A percentile compares a stretch with the other conserved stretches of the same genome.
These are phyloP conservation scores for Starmerella stellata DNA, from an alignment of 805 yeast species.

Conservation along the genomic window DNA sequence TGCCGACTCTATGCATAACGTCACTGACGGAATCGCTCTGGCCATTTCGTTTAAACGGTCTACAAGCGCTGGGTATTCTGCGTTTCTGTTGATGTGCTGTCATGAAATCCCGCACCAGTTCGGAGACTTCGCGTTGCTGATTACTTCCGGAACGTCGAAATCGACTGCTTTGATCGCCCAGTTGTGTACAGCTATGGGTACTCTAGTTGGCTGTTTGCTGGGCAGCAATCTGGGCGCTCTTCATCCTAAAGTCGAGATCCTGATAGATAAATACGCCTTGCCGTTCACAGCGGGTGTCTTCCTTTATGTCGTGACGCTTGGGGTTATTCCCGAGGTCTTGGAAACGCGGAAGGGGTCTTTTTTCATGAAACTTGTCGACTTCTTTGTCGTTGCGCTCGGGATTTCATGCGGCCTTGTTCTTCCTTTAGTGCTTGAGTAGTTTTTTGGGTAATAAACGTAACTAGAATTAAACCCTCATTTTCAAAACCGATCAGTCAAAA, in stretches of 20 bases:
- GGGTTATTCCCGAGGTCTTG: slow-evolving; percentile 57
- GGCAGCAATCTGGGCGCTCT: slow-evolving; percentile 21
- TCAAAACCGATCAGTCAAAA: too few species aligned
- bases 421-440: too few species aligned
- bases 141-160: slow-evolving; percentile 51
- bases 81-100: slow-evolving; percentile 51
- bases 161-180: slow-evolving; percentile 51
- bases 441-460: too few species aligned
- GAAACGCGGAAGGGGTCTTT: slow-evolving; percentile 24
- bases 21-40: slow-evolving; percentile 61
- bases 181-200: slow-evolving; percentile 44
- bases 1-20: slow-evolving; percentile 56
- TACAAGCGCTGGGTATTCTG: slow-evolving; percentile 43
- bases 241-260: slow-evolving; percentile 27
- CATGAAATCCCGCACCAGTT: slow-evolving; percentile 72
- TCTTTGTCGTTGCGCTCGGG: slow-evolving; percentile 32
- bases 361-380: slow-evolving; percentile 24
- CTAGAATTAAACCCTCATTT: slow-evolving; percentile 13
- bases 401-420: slow-evolving; percentile 37
- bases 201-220: slow-evolving; percentile 42
- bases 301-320: slow-evolving; percentile 51
- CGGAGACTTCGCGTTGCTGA: slow-evolving; percentile 59
- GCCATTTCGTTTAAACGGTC: slow-evolving; percentile 51
- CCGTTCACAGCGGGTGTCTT: slow-evolving; percentile 69
- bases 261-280: slow-evolving; percentile 25